Evolutionary conservation across 108 stramenopile species (phyloP).

Genomic region (Fragilariopsis cylindrus): DNA sequence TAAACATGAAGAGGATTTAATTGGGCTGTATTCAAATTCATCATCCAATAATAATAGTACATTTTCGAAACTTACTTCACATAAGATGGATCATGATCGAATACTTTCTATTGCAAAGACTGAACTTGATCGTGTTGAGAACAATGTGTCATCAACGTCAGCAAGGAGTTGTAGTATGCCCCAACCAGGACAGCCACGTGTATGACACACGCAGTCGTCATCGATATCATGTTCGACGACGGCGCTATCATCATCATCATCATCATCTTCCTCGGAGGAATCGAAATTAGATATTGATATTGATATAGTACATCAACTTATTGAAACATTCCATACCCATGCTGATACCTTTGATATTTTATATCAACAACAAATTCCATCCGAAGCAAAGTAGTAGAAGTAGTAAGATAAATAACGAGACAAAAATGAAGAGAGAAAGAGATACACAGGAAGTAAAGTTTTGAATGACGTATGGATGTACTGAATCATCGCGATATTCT

Average conservation of each 20-base stretch:
- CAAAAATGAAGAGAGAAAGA: too few species aligned
- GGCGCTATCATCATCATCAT: neutral
- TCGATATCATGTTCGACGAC: neutral
- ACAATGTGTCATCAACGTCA: neutral
- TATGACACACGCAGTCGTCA: conserved; percentile 1
- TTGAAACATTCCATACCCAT: neutral
- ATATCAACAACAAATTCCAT: neutral
- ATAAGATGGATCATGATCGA: conserved; percentile 17
- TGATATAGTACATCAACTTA: neutral
- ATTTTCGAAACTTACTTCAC: conserved; percentile 19
- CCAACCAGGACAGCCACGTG: neutral
- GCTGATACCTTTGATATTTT: conserved; percentile 3
- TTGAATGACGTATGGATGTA: too few species aligned
- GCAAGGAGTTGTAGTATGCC: neutral
- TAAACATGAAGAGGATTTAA: conserved; percentile 44
- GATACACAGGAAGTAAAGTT: too few species aligned
- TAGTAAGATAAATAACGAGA: too few species aligned
- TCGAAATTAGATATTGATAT: neutral
- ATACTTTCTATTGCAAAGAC: conserved; percentile 2
- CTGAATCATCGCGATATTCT: too few species aligned
- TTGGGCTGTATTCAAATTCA: neutral
- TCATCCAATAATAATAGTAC: neutral
- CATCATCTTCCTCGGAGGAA: neutral
- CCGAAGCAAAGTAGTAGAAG: neutral
- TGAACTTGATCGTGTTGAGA: neutral